Percentiles rank a stretch among this genome's conserved stretches.
Evolutionary conservation across 495 filamentous ascomycete species (phyloP).

Genomic region (Aspergillus indologenus): DNA sequence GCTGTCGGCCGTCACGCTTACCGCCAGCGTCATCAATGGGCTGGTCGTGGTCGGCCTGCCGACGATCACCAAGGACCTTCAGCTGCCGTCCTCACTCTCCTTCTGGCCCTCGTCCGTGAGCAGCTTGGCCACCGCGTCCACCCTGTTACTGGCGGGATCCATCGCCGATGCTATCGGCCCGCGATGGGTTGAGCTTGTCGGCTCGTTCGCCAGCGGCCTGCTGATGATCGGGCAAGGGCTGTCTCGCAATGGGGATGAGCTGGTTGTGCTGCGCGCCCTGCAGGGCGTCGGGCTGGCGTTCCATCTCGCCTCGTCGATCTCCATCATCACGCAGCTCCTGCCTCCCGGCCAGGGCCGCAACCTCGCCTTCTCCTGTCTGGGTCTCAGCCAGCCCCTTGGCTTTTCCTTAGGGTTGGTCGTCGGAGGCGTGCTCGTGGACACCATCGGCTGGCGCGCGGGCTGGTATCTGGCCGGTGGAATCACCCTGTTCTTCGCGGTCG

Average conservation of each 20-base stretch:
- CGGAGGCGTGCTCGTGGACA: conserved; percentile 47
- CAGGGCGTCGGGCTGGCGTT: conserved; percentile 47
- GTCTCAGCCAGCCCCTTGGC: conserved; percentile 45
- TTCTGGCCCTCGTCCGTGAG: conserved; percentile 43
- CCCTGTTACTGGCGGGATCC: conserved; percentile 47
- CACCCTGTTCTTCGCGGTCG: conserved; percentile 30
- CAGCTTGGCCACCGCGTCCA: conserved; percentile 40
- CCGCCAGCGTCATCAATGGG: conserved; percentile 19
- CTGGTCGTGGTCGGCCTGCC: conserved; percentile 47
- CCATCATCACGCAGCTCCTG: conserved; percentile 41
- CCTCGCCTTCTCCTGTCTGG: conserved; percentile 47
- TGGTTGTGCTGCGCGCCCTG: conserved; percentile 48
- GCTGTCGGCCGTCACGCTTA: conserved; percentile 15
- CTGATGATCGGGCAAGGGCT: conserved; percentile 47
- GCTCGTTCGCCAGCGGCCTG: conserved; percentile 35
- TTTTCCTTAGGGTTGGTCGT: conserved; percentile 52
- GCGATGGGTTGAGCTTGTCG: conserved; percentile 39
- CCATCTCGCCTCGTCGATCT: conserved; percentile 46
- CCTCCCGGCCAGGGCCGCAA: conserved; percentile 44
- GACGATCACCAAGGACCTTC: conserved; percentile 46
- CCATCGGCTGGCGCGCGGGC: conserved; percentile 46
- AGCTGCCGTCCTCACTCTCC: conserved; percentile 31
- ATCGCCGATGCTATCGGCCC: conserved; percentile 49
- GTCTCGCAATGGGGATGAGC: conserved; percentile 36
- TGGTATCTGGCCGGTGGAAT: conserved; percentile 45